Evolutionary conservation across 441 rosid species (phyloP).

Genomic region (Viola pubescens): DNA sequence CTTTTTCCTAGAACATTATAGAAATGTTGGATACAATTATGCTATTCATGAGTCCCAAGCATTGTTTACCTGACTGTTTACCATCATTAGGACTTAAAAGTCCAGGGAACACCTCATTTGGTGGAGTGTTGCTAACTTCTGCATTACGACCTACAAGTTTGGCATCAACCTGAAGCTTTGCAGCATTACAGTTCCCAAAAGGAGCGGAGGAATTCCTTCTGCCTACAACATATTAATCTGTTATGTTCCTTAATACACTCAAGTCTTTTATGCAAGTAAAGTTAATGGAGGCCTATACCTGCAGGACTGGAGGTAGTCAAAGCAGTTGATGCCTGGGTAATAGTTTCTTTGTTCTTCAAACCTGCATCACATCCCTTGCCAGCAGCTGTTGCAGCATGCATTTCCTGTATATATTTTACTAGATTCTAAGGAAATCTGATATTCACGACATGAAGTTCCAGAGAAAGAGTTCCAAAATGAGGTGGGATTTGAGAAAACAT

Average conservation of each 20-base stretch:
- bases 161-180: slow-evolving; percentile 28
- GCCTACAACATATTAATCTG: slow-evolving; percentile 35
- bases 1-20: slow-evolving; percentile 13
- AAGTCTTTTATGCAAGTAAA: slow-evolving; percentile 5
- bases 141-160: slow-evolving; percentile 31
- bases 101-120: slow-evolving; percentile 65
- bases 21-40: slow-evolving; percentile 6
- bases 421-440: not conserved
- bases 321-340: slow-evolving; percentile 37
- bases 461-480: too few relatives aligned
- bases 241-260: slow-evolving; percentile 8
- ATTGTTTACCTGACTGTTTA: slow-evolving; percentile 53
- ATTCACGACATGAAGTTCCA: too few relatives aligned
- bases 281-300: slow-evolving; percentile 20
- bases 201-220: slow-evolving; percentile 34
- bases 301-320: slow-evolving; percentile 27
- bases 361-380: slow-evolving; percentile 40
- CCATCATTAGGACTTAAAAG: slow-evolving; percentile 55
- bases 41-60: not conserved
- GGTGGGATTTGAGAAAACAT: too few relatives aligned
- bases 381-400: slow-evolving; percentile 30
- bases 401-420: slow-evolving; percentile 37
- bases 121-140: slow-evolving; percentile 35
- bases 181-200: slow-evolving; percentile 28
- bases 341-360: slow-evolving; percentile 43